Evolutionary conservation across 352 stramenopile species (phyloP), one percentile per base, ranked within the genome.

Genomic region (Pythium phragmitis): DNA sequence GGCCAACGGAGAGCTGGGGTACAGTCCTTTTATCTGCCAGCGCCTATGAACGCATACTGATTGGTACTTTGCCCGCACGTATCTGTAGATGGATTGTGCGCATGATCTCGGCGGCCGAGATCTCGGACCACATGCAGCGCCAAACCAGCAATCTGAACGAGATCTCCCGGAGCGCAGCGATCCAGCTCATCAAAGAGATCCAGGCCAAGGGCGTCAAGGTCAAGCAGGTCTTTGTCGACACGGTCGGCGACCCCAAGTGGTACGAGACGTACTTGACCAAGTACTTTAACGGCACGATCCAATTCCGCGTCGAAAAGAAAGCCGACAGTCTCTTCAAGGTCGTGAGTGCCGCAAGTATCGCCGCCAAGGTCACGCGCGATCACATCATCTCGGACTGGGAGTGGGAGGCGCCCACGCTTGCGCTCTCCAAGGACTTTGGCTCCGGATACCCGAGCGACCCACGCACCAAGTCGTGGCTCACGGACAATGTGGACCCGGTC

Each of bases 231-330:
- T 98, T 93, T 54, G 96, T 99, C 56, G 96, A 99, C 75, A 98
- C 96, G 12, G 95, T 99, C 21, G 95, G 95, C 21, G 91, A 98
- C 72, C 80, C 93, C 33, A 78, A 82, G 4, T 90, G 75, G 69
- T 99, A 99, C 67, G 80, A 95, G 77, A 86, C 59, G 19, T 97
- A 96, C 67, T 72, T 99, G 48, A 95, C 96, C 50, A 94, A 96
- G 66, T 81, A 96, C 51, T 96, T 96, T 57, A 74, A 88, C 45
- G 85, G 85, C 26, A 82, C 72, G 23, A 98, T 98, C 70, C 73
- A 90, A 59, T 98, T 99, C 68, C 82, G 91, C 37, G 96, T 98
- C n/a, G 91, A 96, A 70, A 98, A 97, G 79, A 98, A 98, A 66
- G 96, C 95, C 21, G 96, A 99, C 74, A 96, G 92, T 60, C 85